phyloP scores from a whole-genome alignment of 768 basidiomycete species.

The Saitozyma podzolica region DNA sequence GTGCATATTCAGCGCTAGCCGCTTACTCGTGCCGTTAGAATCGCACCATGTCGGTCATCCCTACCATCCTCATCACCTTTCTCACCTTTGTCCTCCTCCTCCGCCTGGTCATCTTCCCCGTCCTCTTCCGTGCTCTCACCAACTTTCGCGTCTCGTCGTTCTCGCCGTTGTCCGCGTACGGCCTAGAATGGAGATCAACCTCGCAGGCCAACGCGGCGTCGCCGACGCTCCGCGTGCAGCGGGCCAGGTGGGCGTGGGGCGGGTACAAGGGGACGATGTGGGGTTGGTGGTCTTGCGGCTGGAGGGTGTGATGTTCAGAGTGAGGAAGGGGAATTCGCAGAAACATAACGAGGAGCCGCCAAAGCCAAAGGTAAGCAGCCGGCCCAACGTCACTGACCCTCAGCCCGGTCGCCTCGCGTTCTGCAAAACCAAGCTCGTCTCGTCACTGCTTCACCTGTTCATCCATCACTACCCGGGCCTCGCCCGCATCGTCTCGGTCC shows the following conservation, averaged over 20 bases:
- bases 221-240: constrained; percentile 33
- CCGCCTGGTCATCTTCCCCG: constrained; percentile 14
- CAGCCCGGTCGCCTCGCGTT: not conserved
- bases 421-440: not conserved
- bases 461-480: constrained; percentile 37
- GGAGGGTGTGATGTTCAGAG: constrained; percentile 30
- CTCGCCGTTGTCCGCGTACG: constrained; percentile 20
- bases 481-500: constrained; percentile 25
- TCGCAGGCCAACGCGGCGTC: constrained; percentile 7
- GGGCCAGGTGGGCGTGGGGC: constrained; percentile 30
- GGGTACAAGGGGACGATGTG: constrained; percentile 20
- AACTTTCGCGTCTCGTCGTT: constrained; percentile 20
- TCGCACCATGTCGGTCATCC: too few relatives aligned
- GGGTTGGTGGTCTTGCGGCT: constrained; percentile 29
- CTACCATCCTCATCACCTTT: not conserved
- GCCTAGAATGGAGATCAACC: constrained; percentile 38
- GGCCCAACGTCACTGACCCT: not conserved
- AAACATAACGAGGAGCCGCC: not conserved
- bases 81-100: not conserved
- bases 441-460: constrained; percentile 22
- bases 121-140: constrained; percentile 13
- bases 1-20: too few relatives aligned
- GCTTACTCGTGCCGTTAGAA: too few relatives aligned
- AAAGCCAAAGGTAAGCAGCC: not conserved
- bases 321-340: constrained; percentile 7